Base-by-base conservation (phyloP, 805 yeast genomes). In the Saturnispora serradocipensis region DNA sequence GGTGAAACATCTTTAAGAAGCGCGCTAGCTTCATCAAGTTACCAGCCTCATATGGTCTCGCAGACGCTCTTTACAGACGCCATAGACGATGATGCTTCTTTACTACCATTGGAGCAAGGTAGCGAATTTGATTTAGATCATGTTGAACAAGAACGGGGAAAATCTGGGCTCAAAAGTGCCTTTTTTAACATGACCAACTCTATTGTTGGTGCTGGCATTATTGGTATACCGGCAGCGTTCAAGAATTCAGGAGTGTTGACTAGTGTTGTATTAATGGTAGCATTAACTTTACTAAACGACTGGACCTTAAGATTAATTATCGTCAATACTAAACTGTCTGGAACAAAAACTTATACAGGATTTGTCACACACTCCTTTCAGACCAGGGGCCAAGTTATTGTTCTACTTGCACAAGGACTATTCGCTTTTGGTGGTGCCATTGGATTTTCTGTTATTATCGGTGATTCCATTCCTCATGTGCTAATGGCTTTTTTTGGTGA, bases 161-260 rank as follows among this genome's bases (percentile, higher is more conserved):
- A 52, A 7, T 79, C 86, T 2, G 76, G 74, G 40, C 74, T 90
- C 75, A 78, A 76, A 53, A 85, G 85, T 88, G 97, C 97, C 5
- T 89, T 90, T 62, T 86, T 90, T 95, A 91, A 91, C 67, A 89
- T 90, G 96, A 95, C 97, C 9, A 90, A 90, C 67, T 84, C 95
- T 18, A 91, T 91, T 54, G 73, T 91, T 6, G 98, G 98, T 0
- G 97, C 98, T 0, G 98, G 98, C 7, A 87, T 91, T 50, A 88
- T 91, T 32, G 96, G 97, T 1, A 95, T 89, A 56, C 95, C 98
- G 2, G 85, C 82, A 57, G 97, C 97, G 0, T 80, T 90, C 60
- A 72, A 76, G 45, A 87, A 89, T 59, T 76, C 87, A 18, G 98
- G 98, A 0, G 65, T 91, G 3, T 53, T 82, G 0, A 88, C 91